Conservation (phyloP, 78 protist genomes). For the Dictyostelium purpureum region DNA sequence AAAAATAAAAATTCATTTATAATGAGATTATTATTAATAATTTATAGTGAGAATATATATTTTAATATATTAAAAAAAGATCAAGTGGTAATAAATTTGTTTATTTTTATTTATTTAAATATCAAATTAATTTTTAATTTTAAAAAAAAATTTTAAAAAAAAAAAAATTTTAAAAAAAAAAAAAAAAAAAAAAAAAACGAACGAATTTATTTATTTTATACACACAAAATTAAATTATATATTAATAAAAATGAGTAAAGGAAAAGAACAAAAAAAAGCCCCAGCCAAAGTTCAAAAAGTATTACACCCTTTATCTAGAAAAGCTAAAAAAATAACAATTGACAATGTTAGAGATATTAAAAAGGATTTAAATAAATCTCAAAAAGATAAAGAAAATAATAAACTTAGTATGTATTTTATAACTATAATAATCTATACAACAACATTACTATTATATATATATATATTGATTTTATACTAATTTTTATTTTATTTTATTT, state of each 20-base stretch:
- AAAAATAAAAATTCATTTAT: no score
- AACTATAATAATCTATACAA: neutral
- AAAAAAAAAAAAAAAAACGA: neutral
- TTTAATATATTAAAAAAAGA: no score
- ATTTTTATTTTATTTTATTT: neutral
- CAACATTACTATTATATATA: neutral
- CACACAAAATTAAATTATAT: neutral
- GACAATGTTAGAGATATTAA: constrained; percentile 42
- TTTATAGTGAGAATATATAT: no score
- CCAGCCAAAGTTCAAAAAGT: constrained; percentile 3
- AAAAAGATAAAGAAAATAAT: constrained; percentile 32
- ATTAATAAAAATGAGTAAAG: neutral
- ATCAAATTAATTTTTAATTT: no score
- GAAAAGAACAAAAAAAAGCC: neutral
- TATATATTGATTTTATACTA: neutral
- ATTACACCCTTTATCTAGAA: constrained; percentile 73
- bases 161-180: neutral
- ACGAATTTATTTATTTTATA: neutral
- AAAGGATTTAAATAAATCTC: neutral
- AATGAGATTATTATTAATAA: no score
- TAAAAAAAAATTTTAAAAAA: neutral
- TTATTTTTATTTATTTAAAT: no score
- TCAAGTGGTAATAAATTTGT: no score
- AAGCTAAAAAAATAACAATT: constrained; percentile 48
- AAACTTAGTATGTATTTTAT: constrained; percentile 20